These are phyloP conservation scores for Capsella bursapastoris DNA, from an alignment of 345 rosid species.

Conservation along the genomic window DNA sequence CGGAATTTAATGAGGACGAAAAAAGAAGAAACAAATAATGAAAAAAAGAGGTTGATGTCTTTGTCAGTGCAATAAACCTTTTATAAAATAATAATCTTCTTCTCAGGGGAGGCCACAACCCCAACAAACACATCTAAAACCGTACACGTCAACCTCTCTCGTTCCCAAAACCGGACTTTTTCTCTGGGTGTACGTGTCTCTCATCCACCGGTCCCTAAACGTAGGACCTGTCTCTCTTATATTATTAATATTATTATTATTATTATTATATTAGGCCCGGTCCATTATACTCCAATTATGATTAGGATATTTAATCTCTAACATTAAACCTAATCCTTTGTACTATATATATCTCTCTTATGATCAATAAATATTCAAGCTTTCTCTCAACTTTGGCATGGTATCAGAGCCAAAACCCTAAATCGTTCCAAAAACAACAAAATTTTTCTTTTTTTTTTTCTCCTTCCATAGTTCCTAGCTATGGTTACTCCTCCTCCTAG, in stretches of 20 bases:
- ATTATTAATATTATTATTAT: neutral
- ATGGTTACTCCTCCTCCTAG: no score
- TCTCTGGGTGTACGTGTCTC: slow-evolving; percentile 34
- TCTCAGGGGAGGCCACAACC: slow-evolving; percentile 28
- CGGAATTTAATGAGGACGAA: slow-evolving; percentile 30
- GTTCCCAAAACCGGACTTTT: slow-evolving; percentile 29
- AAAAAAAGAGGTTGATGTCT: slow-evolving; percentile 11
- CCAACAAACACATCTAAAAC: slow-evolving; percentile 39
- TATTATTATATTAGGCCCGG: no score
- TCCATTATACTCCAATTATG: no score
- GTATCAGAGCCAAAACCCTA: no score
- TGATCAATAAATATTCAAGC: no score
- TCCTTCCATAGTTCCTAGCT: no score
- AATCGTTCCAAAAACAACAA: no score
- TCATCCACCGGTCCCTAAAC: slow-evolving; percentile 6
- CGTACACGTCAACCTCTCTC: slow-evolving; percentile 46
- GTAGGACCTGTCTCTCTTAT: slow-evolving; percentile 23
- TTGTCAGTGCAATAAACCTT: slow-evolving; percentile 46
- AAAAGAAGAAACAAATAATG: neutral
- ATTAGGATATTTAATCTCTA: no score
- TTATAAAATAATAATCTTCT: neutral
- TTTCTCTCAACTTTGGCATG: no score
- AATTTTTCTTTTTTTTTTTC: no score
- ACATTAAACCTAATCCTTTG: no score
- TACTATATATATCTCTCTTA: no score